Base-by-base conservation (phyloP, 495 filamentous ascomycete species). In the Parachaetomium inaequale region DNA sequence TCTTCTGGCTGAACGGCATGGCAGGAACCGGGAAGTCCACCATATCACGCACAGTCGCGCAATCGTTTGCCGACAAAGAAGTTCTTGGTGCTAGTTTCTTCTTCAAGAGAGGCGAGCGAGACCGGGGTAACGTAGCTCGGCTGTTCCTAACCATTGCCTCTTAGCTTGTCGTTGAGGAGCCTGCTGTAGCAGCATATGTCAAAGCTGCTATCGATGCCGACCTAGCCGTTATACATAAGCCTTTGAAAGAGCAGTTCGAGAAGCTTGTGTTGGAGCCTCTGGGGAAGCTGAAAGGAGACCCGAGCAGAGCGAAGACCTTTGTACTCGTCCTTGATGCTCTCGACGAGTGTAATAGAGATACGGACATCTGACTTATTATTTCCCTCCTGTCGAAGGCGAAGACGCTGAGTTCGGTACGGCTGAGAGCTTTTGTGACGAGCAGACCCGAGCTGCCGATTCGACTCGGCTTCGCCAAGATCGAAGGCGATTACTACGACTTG, bases 251-350 rank as follows among this genome's bases (percentile, higher is more conserved):
- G 1, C 82, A 85, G 68, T 84, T 80, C 63, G 66, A 80, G 5
- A 71, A 79, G 67, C 76, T 86, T 14, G 66, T 84, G 63, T 59
- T 81, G 55, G 28, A 75, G 29, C 79, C 78, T 12, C 64, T 83
- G 34, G 8, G 8, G 14, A 36, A 36, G 10, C 14, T 36, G 34
- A 36, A 36, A 12, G 34, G 34, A 7, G 34, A 12, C 10, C 10
- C 34, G 34, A 12, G 8, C 34, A 12, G 14, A 7, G 34, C 14
- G 8, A 36, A 36, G 0, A 38, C 11, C 17, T 19, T 54, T 12
- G n/a, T 40, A 6, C 51, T 84, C n/a, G 74, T 84, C 15, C 68
- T 85, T 31, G 81, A 85, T 62, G 82, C 82, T 57, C 71, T 85
- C 21, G 82, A 83, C 54, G 79, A 84, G 62, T 84, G 79, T 59